Evolutionary conservation across 768 basidiomycete species (phyloP).

Genomic region (Boletales sp.): DNA sequence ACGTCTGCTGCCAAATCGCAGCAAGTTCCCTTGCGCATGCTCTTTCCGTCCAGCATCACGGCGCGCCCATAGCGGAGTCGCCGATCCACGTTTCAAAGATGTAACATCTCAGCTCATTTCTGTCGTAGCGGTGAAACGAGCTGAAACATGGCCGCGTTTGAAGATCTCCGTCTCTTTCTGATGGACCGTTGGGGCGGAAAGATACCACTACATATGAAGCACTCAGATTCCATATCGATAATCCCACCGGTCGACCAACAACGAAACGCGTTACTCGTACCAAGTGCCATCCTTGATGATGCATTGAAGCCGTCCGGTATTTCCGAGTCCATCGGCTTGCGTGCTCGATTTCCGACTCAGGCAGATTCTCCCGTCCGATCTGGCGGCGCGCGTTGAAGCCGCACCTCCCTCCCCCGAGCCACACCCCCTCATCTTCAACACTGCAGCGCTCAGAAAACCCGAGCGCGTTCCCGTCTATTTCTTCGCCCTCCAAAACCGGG

Average conservation of each 20-base stretch:
- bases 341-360: slow-evolving; percentile 1
- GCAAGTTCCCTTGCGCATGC: too few species aligned
- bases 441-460: slow-evolving; percentile 6
- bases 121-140: too few species aligned
- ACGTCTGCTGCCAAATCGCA: too few species aligned
- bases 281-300: not conserved
- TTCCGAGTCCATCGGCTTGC: slow-evolving; percentile 13
- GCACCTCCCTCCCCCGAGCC: slow-evolving; percentile 9
- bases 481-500: slow-evolving; percentile 4
- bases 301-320: not conserved
- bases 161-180: too few species aligned
- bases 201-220: too few species aligned
- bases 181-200: too few species aligned
- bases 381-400: slow-evolving; percentile 13
- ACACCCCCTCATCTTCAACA: not conserved
- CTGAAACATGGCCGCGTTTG: too few species aligned
- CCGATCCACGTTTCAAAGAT: too few species aligned
- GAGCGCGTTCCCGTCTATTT: slow-evolving; percentile 22
- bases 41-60: too few species aligned
- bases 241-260: slow-evolving; percentile 16
- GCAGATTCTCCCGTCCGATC: slow-evolving; percentile 6
- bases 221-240: not conserved
- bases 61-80: too few species aligned
- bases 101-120: too few species aligned
- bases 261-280: slow-evolving; percentile 2